Conservation (phyloP, 2,329 filamentous ascomycete species). For the Chaetomium olivaceum region DNA sequence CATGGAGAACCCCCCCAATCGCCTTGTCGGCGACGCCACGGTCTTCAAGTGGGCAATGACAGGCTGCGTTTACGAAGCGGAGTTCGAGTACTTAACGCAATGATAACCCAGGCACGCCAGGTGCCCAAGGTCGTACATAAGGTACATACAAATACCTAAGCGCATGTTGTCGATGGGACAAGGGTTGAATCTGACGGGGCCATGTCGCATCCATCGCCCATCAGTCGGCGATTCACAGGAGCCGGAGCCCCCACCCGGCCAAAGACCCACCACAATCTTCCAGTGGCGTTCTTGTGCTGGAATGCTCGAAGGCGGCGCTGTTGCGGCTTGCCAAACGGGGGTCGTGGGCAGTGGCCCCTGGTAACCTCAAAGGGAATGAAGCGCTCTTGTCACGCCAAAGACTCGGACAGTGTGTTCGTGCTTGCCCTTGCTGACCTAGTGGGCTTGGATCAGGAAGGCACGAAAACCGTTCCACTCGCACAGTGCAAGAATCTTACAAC, state of each 20-base stretch:
- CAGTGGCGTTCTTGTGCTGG: constrained; percentile 3
- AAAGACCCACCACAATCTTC: not conserved
- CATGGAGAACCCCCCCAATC: not conserved
- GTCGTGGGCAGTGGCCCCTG: not conserved
- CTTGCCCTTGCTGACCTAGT: not conserved
- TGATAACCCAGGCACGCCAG: not conserved
- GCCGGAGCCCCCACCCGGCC: constrained; percentile 1
- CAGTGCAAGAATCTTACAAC: not conserved
- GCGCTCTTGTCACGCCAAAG: not conserved
- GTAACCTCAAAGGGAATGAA: not conserved
- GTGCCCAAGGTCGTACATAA: no score
- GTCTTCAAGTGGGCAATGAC: not conserved
- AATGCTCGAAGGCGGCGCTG: not conserved
- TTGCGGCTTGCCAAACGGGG: not conserved
- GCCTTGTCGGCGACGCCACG: not conserved
- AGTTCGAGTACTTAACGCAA: not conserved
- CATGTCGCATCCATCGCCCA: not conserved
- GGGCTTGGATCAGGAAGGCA: not conserved
- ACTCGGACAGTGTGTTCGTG: not conserved
- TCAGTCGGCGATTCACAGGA: not conserved
- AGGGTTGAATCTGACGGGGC: not conserved
- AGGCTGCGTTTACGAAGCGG: not conserved
- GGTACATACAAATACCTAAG: no score
- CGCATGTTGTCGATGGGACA: no score
- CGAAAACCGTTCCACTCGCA: not conserved